Conservation (phyloP, 2,329 filamentous ascomycete genomes). For the Neofusicoccum cordaticola region DNA sequence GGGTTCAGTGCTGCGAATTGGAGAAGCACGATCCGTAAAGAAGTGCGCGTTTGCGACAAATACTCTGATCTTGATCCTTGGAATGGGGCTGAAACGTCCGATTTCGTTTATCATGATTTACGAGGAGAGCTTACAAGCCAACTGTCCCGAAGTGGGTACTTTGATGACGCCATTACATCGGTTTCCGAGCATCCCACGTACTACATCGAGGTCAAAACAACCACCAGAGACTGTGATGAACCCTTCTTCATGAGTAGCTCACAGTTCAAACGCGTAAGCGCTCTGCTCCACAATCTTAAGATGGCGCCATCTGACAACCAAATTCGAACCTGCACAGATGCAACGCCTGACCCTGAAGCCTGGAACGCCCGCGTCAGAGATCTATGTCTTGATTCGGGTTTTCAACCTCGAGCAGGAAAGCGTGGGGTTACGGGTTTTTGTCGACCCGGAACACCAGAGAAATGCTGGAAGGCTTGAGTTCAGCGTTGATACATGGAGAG, state of each 20-base stretch:
- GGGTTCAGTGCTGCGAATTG: conserved; percentile 45
- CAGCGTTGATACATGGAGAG: background rate
- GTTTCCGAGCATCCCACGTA: conserved; percentile 33
- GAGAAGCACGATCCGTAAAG: conserved; percentile 48
- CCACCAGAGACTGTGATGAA: conserved; percentile 35
- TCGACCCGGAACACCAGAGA: conserved; percentile 29
- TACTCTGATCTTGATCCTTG: conserved; percentile 44
- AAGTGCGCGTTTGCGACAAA: conserved; percentile 38
- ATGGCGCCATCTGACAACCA: background rate
- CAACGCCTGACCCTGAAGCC: background rate
- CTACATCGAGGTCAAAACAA: conserved; percentile 54
- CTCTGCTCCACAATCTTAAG: background rate
- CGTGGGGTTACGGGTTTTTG: conserved; percentile 37
- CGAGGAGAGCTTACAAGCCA: conserved; percentile 18
- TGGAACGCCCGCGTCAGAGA: background rate
- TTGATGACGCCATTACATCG: conserved; percentile 28
- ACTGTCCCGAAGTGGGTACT: conserved; percentile 23
- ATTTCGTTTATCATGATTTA: conserved; percentile 47
- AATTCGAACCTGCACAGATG: background rate
- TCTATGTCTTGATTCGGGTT: conserved; percentile 46
- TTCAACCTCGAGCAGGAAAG: conserved; percentile 34
- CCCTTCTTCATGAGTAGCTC: conserved; percentile 49
- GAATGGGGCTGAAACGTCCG: conserved; percentile 45
- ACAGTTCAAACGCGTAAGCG: conserved; percentile 39
- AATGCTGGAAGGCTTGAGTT: background rate